Evolutionary conservation across 495 filamentous ascomycete genomes (phyloP).

Genomic region (Thozetella sp.): DNA sequence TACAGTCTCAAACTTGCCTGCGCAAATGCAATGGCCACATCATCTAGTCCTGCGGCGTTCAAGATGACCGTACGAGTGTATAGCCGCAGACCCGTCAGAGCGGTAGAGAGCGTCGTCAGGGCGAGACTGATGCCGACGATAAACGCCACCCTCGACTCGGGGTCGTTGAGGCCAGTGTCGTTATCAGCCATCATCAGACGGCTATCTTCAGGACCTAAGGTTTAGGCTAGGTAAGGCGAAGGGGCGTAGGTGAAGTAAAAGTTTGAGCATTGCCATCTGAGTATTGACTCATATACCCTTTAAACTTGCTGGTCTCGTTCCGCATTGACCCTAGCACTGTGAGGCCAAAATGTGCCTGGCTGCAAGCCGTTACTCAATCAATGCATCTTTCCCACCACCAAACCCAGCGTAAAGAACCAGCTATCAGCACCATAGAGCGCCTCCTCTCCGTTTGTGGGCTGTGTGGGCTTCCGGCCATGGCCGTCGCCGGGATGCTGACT

Average conservation of each 20-base stretch:
- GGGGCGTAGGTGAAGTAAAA: background rate
- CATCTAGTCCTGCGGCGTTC: background rate
- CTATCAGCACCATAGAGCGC: background rate
- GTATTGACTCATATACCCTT: background rate
- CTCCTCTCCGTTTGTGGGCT: background rate
- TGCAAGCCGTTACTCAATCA: no score
- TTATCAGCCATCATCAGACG: background rate
- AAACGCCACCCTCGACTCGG: background rate
- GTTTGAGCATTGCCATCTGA: background rate
- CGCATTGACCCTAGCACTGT: no score
- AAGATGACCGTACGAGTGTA: background rate
- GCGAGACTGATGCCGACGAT: background rate
- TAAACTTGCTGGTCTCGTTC: background rate
- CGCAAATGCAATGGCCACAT: background rate
- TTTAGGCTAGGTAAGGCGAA: background rate
- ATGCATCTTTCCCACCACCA: background rate
- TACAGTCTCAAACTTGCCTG: background rate
- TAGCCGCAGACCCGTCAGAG: background rate
- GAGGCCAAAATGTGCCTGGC: no score
- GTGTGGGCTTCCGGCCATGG: background rate
- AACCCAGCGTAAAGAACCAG: background rate
- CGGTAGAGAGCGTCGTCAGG: background rate
- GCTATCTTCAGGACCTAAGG: no score
- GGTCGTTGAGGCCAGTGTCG: background rate
- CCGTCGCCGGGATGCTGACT: background rate